Evolutionary conservation across 139 green algal species (phyloP).

Genomic region (Zygnema cylindricum): DNA sequence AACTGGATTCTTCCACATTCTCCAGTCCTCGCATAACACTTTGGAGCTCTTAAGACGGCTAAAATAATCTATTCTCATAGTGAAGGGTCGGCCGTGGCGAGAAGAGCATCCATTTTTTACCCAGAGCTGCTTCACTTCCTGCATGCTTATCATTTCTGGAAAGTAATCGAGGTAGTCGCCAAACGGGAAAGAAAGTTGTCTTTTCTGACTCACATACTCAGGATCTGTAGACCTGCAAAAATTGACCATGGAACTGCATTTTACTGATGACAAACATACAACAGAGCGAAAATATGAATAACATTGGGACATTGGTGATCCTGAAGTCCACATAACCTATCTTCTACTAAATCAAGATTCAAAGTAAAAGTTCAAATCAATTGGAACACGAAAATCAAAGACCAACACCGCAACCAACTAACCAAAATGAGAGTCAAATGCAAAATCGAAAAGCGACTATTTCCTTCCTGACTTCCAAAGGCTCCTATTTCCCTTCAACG

Average conservation of each 20-base stretch:
- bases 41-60: neutral
- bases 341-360: neutral
- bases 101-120: slow-evolving; percentile 13
- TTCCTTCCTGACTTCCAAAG: too few relatives aligned
- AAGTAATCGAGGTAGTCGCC: slow-evolving; percentile 44
- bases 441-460: too few relatives aligned
- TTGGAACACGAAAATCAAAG: too few relatives aligned
- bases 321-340: neutral
- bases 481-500: too few relatives aligned
- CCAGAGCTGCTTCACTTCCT: slow-evolving; percentile 49
- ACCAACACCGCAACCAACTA: too few relatives aligned
- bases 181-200: slow-evolving; percentile 16
- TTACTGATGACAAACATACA: too few relatives aligned
- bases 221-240: slow-evolving; percentile 7
- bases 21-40: slow-evolving; percentile 51
- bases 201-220: neutral
- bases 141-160: slow-evolving; percentile 51
- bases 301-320: neutral
- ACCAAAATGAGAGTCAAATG: too few relatives aligned
- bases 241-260: too few relatives aligned
- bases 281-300: neutral
- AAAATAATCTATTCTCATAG: slow-evolving; percentile 48
- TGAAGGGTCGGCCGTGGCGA: slow-evolving; percentile 12
- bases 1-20: slow-evolving; percentile 34
- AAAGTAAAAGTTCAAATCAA: too few relatives aligned